A percentile compares a stretch with the other conserved stretches of the same genome.
These are phyloP conservation scores for Glonium stellatum DNA, from an alignment of 495 filamentous ascomycete species.

Conservation along the genomic window DNA sequence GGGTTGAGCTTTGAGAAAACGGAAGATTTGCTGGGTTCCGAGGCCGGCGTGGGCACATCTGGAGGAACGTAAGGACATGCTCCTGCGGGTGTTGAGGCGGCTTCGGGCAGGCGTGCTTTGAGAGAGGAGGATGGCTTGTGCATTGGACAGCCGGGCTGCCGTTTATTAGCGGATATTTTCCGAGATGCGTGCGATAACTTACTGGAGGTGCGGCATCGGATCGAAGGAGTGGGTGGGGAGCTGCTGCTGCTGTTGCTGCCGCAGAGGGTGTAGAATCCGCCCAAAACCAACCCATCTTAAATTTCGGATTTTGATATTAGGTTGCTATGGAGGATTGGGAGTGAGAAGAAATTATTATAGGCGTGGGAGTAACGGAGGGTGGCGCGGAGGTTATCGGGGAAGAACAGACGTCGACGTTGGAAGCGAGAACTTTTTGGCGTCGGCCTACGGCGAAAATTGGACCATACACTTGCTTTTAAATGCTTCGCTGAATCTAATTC, in stretches of 20 bases:
- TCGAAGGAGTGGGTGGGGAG: slow-evolving; percentile 40
- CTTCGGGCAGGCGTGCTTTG: slow-evolving; percentile 33
- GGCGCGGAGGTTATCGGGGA: slow-evolving; percentile 1
- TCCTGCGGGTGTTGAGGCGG: slow-evolving; percentile 40
- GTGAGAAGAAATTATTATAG: neutral
- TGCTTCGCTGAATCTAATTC: too few relatives aligned
- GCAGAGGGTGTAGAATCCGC: slow-evolving; percentile 55
- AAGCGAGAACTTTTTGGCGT: too few relatives aligned
- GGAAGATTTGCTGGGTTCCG: slow-evolving; percentile 41
- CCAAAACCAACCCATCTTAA: slow-evolving; percentile 96
- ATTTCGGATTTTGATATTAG: neutral
- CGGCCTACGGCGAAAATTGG: too few relatives aligned
- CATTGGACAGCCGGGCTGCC: slow-evolving; percentile 85
- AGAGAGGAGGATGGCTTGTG: slow-evolving; percentile 55
- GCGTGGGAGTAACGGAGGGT: neutral
- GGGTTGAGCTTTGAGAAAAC: slow-evolving; percentile 75
- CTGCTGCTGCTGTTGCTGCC: slow-evolving; percentile 27
- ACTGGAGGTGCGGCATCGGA: slow-evolving; percentile 58
- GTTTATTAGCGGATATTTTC: slow-evolving; percentile 34
- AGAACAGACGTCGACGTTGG: neutral
- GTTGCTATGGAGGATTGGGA: neutral
- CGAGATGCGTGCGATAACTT: slow-evolving; percentile 36
- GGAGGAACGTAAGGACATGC: slow-evolving; percentile 42
- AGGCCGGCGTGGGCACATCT: slow-evolving; percentile 44
- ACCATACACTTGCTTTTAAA: too few relatives aligned